A percentile compares a stretch with the other conserved stretches of the same genome.
Conservation (phyloP, 192 early-diverging fungal species). For the Backusella tarrabulga region DNA sequence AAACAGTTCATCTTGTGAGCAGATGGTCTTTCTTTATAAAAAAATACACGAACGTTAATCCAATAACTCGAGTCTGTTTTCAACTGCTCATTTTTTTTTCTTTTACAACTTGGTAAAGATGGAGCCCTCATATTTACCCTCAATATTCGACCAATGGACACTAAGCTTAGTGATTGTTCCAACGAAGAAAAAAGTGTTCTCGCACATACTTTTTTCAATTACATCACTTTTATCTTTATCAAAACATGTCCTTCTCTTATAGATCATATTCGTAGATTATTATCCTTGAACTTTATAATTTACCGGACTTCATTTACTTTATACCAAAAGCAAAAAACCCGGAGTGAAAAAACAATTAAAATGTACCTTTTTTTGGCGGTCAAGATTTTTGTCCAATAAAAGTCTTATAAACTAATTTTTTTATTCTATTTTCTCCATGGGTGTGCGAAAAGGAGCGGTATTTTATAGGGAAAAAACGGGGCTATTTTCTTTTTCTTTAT, state of each 20-base stretch:
- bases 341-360: not conserved
- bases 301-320: not conserved
- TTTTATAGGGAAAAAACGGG: slow-evolving; percentile 9
- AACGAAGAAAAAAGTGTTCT: not conserved
- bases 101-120: not conserved
- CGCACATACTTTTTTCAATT: not conserved
- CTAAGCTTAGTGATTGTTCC: not conserved
- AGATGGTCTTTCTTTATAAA: not conserved
- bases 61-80: not conserved
- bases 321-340: not conserved
- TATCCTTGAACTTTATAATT: not conserved
- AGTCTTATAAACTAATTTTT: not conserved
- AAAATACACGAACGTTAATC: not conserved
- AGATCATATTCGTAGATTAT: not conserved
- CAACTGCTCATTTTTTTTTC: not conserved
- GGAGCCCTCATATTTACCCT: not conserved
- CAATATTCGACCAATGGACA: not conserved
- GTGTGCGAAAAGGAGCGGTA: not conserved
- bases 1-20: not conserved
- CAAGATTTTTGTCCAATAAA: not conserved
- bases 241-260: not conserved
- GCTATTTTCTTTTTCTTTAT: not conserved
- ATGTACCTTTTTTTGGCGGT: not conserved
- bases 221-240: not conserved
- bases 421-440: slow-evolving; percentile 8